Conservation (phyloP, 1,284 basidiomycete genomes). For the Naganishia liquefaciens region DNA sequence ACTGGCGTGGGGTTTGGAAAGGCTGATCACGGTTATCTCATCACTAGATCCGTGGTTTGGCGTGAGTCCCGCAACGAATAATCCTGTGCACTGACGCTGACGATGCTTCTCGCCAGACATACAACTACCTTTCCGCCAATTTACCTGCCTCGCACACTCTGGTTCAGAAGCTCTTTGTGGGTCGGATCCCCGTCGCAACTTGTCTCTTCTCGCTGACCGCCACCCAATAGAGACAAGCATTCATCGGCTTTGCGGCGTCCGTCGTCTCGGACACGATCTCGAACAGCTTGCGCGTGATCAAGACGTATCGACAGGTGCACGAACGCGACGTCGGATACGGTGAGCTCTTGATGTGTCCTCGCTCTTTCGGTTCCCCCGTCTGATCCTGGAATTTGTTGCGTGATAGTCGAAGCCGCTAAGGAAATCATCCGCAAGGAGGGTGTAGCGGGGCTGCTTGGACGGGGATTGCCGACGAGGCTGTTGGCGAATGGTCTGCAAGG, state of each 20-base stretch:
- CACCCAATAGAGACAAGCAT: slow-evolving; percentile 64
- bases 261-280: slow-evolving; percentile 77
- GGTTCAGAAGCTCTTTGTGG: slow-evolving; percentile 60
- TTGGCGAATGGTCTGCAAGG: slow-evolving; percentile 83
- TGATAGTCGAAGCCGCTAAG: slow-evolving; percentile 52
- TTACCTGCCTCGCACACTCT: slow-evolving; percentile 64
- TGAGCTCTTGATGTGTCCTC: slow-evolving; percentile 36
- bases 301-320: slow-evolving; percentile 87
- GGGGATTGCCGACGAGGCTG: slow-evolving; percentile 79
- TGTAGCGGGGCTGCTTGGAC: slow-evolving; percentile 70
- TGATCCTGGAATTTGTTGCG: neutral
- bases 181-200: slow-evolving; percentile 12
- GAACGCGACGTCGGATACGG: slow-evolving; percentile 72
- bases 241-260: slow-evolving; percentile 82
- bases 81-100: neutral
- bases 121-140: slow-evolving; percentile 70
- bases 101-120: slow-evolving; percentile 50
- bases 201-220: slow-evolving; percentile 4
- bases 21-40: neutral
- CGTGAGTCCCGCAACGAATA: slow-evolving; percentile 23
- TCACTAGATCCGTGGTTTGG: slow-evolving; percentile 63
- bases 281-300: slow-evolving; percentile 85
- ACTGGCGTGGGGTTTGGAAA: neutral
- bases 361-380: neutral
- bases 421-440: slow-evolving; percentile 67